These are phyloP conservation scores for Oryza glaberrima DNA, from an alignment of 176 grass and related monocot species.

Conservation along the genomic window DNA sequence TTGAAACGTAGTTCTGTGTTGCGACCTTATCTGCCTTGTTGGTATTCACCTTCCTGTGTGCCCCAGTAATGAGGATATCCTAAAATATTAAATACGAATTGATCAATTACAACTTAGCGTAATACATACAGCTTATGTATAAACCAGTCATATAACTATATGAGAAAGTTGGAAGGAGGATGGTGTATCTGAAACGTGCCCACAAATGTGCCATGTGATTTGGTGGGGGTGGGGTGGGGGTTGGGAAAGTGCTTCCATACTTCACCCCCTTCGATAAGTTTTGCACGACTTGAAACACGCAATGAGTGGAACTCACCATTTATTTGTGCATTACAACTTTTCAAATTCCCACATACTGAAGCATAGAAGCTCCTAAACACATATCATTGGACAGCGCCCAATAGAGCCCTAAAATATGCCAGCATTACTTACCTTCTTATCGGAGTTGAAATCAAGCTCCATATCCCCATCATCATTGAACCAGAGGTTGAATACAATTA, in stretches of 20 bases:
- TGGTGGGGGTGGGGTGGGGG: neutral
- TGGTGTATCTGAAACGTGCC: neutral
- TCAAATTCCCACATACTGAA: neutral
- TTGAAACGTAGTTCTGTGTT: conserved; percentile 62
- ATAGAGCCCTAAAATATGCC: conserved; percentile 26
- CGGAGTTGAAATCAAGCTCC: conserved; percentile 89
- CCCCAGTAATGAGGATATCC: conserved; percentile 92
- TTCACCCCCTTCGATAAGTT: neutral
- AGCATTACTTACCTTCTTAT: conserved; percentile 68
- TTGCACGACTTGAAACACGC: neutral
- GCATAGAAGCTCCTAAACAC: conserved; percentile 19
- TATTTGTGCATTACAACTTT: neutral
- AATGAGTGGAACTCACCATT: neutral
- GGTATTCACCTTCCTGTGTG: conserved; percentile 58
- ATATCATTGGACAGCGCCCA: conserved; percentile 4
- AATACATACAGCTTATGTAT: neutral
- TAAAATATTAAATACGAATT: conserved; percentile 44
- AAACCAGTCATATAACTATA: conserved; percentile 29
- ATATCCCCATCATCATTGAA: conserved; percentile 93
- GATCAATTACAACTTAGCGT: conserved; percentile 29
- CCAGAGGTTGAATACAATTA: conserved; percentile 97
- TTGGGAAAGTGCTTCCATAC: neutral
- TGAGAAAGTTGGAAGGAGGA: neutral
- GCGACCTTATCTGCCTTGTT: conserved; percentile 42
- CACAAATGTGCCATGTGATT: neutral